phyloP scores from a whole-genome alignment of 257 asterid genomes.

The Solanum commersonii region DNA sequence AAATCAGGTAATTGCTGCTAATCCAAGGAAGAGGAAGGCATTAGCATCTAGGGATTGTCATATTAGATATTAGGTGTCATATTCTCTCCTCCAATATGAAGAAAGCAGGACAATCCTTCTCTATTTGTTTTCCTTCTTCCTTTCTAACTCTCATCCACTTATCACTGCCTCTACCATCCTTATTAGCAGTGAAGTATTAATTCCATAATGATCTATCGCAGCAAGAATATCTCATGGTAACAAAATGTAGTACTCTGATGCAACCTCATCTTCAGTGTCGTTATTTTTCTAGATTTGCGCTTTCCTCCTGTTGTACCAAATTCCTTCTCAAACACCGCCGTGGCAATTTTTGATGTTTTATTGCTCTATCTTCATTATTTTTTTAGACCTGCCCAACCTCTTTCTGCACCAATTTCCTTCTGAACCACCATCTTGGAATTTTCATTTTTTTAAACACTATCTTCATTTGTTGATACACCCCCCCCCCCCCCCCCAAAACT shows the following conservation, averaged over 20 bases:
- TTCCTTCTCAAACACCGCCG: not conserved
- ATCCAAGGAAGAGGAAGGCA: not conserved
- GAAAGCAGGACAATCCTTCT: not conserved
- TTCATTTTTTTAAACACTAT: not conserved
- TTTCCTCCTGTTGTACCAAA: not conserved
- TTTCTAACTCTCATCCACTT: not conserved
- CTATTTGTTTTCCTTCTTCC: not conserved
- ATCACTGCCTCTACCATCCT: not conserved
- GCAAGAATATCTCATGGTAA: not conserved
- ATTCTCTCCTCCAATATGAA: not conserved
- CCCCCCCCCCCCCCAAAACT: not conserved
- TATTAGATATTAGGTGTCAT: not conserved
- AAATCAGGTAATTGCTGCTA: not conserved
- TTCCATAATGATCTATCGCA: not conserved
- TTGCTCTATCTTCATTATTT: not conserved
- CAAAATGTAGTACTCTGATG: not conserved
- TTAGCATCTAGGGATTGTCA: not conserved
- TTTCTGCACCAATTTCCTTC: not conserved
- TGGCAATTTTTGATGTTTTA: not conserved
- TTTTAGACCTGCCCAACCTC: not conserved
- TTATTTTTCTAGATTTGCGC: not conserved
- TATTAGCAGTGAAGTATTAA: not conserved
- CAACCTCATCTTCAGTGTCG: not conserved
- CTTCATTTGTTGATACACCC: not conserved
- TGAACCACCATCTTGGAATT: not conserved